Evolutionary conservation across 768 basidiomycete species (phyloP), one percentile per base, ranked within the genome.

Genomic region (Boletus reticuloceps): DNA sequence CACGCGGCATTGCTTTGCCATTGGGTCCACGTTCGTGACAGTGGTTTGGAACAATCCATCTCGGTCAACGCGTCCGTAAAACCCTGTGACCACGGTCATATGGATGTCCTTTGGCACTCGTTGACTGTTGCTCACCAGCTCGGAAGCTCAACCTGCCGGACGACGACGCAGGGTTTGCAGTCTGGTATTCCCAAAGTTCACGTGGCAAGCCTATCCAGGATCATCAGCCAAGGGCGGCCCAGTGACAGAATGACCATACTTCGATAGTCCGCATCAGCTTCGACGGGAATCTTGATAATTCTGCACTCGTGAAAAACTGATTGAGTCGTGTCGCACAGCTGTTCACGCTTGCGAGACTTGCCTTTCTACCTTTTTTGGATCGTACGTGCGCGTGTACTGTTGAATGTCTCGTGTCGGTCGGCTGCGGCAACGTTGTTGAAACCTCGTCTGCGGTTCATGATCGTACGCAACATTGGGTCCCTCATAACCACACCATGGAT

Each of bases 11-110:
- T 91, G 90, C 65, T 91, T 92, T 5, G 88, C 90, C 2, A 82
- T 89, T 0, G 89, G 89, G 48, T 85, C 83, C 39, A 92, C 77
- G 54, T 92, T 91, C 0, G 88, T 89, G 14, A 90, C 85, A 0
- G 85, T 91, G 0, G 90, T 91, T 39, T 79, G 80, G 63, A 92
- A 92, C 62, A 78, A 82, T 9, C 64, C 63, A 20, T 81, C 65
- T 48, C 71, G 67, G 56, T 85, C 79, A 14, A 91, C 72, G 9
- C 90, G 81, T 7, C 83, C 85, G 57, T 82, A 81, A 76, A 85
- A 50, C 62, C 75, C 71, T 83, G 75, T 73, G 9, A 34, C 45
- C 11, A 14, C 29, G 5, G 41, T 56, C 38, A 47, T 42, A 55
- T 22, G 6, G 2, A 22, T 34, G 47, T 11, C 31, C n/a, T 5